Conservation (phyloP, 495 filamentous ascomycete genomes). For the Penicillium goetzii region DNA sequence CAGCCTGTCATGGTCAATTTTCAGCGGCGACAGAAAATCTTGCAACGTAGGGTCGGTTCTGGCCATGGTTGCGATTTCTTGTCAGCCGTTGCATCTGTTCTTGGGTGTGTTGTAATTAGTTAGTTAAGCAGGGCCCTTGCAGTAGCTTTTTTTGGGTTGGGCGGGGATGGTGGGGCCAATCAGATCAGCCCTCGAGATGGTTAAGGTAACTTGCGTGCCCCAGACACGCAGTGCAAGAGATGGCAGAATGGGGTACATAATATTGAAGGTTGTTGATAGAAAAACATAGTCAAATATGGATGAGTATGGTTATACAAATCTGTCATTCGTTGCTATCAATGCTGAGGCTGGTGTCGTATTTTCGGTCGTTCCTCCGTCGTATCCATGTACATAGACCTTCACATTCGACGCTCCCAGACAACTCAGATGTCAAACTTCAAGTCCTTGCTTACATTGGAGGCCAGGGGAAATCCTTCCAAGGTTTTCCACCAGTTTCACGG, state of each 20-base stretch:
- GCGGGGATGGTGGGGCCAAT: background rate
- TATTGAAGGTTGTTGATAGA: background rate
- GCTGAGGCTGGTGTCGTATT: background rate
- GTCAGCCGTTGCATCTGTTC: background rate
- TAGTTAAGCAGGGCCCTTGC: conserved; percentile 9
- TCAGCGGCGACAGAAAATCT: conserved; percentile 33
- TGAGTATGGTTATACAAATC: too few relatives aligned
- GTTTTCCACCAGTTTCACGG: background rate
- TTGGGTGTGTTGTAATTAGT: background rate
- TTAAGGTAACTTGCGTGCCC: background rate
- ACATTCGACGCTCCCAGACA: background rate
- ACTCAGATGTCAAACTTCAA: background rate
- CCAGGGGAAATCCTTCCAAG: background rate
- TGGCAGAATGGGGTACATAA: background rate
- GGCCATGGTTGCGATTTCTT: conserved; percentile 16
- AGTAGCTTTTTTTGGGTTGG: conserved; percentile 6
- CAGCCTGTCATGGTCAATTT: conserved; percentile 39
- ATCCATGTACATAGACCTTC: too few relatives aligned
- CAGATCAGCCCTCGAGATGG: background rate
- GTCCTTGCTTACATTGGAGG: background rate
- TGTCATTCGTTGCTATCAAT: background rate
- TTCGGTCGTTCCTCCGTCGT: too few relatives aligned
- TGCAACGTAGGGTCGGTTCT: conserved; percentile 20
- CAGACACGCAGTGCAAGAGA: background rate
- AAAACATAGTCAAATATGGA: background rate